phyloP scores from a whole-genome alignment of 163 green algal species.

The Scenedesmus sp. region DNA sequence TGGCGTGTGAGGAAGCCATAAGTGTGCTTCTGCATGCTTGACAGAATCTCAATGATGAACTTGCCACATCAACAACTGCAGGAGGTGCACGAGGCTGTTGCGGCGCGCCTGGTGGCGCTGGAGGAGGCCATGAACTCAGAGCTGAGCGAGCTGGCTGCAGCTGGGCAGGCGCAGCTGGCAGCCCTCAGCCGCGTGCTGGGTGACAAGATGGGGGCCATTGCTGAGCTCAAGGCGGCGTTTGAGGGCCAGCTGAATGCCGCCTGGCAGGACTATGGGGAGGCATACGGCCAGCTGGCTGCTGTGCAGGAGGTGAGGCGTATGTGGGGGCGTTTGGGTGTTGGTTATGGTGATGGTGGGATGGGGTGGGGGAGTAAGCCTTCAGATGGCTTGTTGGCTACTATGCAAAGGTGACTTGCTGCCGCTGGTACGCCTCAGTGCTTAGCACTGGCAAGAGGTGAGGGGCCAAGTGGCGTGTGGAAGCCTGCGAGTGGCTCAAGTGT shows the following conservation, averaged over 20 bases:
- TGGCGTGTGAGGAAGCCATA: too few relatives aligned
- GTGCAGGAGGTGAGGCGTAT: slow-evolving; percentile 25
- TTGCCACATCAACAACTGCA: background rate
- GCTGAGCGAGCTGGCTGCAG: slow-evolving; percentile 2
- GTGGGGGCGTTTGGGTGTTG: background rate
- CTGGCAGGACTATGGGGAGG: slow-evolving; percentile 37
- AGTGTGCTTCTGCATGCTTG: too few relatives aligned
- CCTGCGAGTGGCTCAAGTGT: too few relatives aligned
- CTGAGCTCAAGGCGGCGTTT: background rate
- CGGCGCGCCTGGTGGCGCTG: background rate
- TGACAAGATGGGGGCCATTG: slow-evolving; percentile 10
- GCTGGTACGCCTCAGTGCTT: too few relatives aligned
- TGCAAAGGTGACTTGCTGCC: too few relatives aligned
- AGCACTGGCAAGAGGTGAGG: too few relatives aligned
- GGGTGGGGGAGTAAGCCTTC: too few relatives aligned
- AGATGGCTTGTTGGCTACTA: too few relatives aligned
- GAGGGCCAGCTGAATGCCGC: background rate
- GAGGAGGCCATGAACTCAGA: background rate
- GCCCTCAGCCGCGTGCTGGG: background rate
- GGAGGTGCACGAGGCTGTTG: slow-evolving; percentile 22
- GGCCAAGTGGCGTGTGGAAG: background rate
- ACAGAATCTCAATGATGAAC: too few relatives aligned
- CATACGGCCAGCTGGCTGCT: background rate
- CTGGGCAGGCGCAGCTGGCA: background rate
- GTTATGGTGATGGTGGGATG: background rate